Base-by-base conservation (phyloP, 2,329 filamentous ascomycete species). In the Pseudocercospora macadamiae region DNA sequence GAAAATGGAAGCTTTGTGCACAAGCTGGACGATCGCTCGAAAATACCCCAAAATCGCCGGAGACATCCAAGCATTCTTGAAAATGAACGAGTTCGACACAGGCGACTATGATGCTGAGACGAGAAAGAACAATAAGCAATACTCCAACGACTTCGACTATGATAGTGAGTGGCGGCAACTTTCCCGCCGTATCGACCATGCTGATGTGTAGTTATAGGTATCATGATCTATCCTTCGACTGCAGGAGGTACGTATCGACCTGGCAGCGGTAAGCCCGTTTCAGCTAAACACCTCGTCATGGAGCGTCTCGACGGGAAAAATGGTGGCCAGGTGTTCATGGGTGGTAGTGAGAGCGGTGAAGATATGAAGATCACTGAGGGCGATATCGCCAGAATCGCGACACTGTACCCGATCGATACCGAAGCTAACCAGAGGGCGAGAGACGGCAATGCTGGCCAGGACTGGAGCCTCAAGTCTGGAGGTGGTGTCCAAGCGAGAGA, bases 171-270 rank as follows among this genome's bases (percentile, higher is more conserved):
- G 28, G 12, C 6, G 12, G 12, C 12, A 12, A 32, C 28, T 32
- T 32, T 32, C n/a, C n/a, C 28, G 28, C 28, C 28, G 28, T 12
- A 32, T 6, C 12, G 28, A 32, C n/a, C n/a, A n/a, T n/a, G 28
- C 28, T 32, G 28, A 32, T 12, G 6, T 32, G 6, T 32, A n/a
- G 28, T 32, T 12, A 6, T 12, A 32, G 28, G 53, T 3, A 55
- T 55, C 26, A 55, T 55, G 53, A 55, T 55, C 39, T 55, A 47
- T 32, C 28, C 28, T 32, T 32, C n/a, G 53, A 47, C 3, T 55
- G 18, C 6, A 23, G 26, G 37, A 5, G 16, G 8, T 26, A 23
- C 10, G 26, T 26, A 3, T 32, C 28, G 28, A 12, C 6, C 28
- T 6, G 28, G 6, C 12, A n/a, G 6, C 21, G 52, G 26, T 12